A percentile compares a stretch with the other conserved stretches of the same genome.
These are phyloP conservation scores for Lactarius hengduanensis DNA, from an alignment of 768 basidiomycete genomes.

Conservation along the genomic window DNA sequence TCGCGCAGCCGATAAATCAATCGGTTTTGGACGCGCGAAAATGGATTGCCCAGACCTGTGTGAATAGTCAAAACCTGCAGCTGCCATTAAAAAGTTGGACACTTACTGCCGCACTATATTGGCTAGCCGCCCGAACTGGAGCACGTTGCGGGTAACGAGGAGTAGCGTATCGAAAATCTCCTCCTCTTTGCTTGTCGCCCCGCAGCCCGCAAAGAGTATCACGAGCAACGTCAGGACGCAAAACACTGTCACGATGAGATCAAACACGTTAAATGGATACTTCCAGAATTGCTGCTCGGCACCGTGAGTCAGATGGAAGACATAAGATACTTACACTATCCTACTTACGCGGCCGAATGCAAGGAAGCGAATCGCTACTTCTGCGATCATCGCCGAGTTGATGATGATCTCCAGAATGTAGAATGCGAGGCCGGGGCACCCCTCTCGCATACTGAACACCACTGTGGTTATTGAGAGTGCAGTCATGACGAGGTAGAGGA, in stretches of 20 bases:
- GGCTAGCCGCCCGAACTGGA: slow-evolving; percentile 90
- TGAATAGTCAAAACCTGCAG: slow-evolving; percentile 1
- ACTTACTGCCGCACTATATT: slow-evolving; percentile 91
- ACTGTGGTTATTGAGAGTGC: slow-evolving; percentile 84
- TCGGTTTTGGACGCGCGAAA: slow-evolving; percentile 82
- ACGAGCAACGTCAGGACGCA: slow-evolving; percentile 88
- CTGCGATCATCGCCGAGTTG: slow-evolving; percentile 89
- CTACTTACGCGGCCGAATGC: slow-evolving; percentile 86
- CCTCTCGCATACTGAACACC: slow-evolving; percentile 75
- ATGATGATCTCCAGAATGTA: slow-evolving; percentile 88
- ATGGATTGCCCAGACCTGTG: slow-evolving; percentile 84
- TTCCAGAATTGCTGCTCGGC: slow-evolving; percentile 87
- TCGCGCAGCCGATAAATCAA: slow-evolving; percentile 73
- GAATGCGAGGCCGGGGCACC: slow-evolving; percentile 85
- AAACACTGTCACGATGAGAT: slow-evolving; percentile 84
- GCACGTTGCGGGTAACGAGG: slow-evolving; percentile 86
- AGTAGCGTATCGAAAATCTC: slow-evolving; percentile 91
- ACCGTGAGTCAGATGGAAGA: slow-evolving; percentile 4
- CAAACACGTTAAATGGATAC: slow-evolving; percentile 88
- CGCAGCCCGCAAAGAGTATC: slow-evolving; percentile 85
- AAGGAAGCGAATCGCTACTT: slow-evolving; percentile 88
- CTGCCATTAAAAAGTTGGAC: slow-evolving; percentile 23
- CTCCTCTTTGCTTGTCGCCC: slow-evolving; percentile 82
- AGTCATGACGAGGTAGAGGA: slow-evolving; percentile 88
- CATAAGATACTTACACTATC: background rate